A percentile compares a stretch with the other conserved stretches of the same genome.
phyloP scores from a whole-genome alignment of 192 early-diverging fungal genomes.

The Mortierella claussenii region DNA sequence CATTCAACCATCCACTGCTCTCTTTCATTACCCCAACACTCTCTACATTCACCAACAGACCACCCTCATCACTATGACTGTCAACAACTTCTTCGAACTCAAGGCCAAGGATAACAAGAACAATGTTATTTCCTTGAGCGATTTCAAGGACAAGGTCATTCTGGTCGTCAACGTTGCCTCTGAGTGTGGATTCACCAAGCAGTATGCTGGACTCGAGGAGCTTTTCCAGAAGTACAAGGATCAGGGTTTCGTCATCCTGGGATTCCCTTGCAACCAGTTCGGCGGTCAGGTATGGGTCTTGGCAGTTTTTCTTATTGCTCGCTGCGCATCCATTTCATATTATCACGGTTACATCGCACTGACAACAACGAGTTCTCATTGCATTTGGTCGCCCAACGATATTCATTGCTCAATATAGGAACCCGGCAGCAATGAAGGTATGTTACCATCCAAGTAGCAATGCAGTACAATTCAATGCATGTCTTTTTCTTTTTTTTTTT shows the following conservation, averaged over 20 bases:
- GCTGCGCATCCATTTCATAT: not conserved
- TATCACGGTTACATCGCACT: not conserved
- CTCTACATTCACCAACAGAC: too few relatives aligned
- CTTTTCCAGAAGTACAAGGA: constrained; percentile 74
- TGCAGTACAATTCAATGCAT: not conserved
- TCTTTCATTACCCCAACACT: not conserved
- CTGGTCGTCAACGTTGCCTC: constrained; percentile 93
- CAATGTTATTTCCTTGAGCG: constrained; percentile 62
- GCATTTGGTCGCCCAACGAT: too few relatives aligned
- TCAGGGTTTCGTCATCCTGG: constrained; percentile 83
- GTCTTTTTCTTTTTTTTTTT: not conserved
- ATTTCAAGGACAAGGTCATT: constrained; percentile 78
- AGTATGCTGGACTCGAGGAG: constrained; percentile 78
- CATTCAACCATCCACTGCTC: not conserved
- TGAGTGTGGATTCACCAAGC: constrained; percentile 88
- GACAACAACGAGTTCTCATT: too few relatives aligned
- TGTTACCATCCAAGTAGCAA: not conserved
- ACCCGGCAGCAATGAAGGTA: constrained; percentile 61
- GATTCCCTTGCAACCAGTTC: constrained; percentile 95
- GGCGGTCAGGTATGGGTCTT: constrained; percentile 64
- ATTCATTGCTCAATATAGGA: constrained; percentile 30
- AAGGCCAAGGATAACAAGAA: constrained; percentile 60
- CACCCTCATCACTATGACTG: constrained; percentile 45
- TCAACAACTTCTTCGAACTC: constrained; percentile 61
- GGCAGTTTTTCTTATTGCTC: not conserved